Base-by-base conservation (phyloP, 768 basidiomycete species). In the Cystofilobasidium bisporidii region DNA sequence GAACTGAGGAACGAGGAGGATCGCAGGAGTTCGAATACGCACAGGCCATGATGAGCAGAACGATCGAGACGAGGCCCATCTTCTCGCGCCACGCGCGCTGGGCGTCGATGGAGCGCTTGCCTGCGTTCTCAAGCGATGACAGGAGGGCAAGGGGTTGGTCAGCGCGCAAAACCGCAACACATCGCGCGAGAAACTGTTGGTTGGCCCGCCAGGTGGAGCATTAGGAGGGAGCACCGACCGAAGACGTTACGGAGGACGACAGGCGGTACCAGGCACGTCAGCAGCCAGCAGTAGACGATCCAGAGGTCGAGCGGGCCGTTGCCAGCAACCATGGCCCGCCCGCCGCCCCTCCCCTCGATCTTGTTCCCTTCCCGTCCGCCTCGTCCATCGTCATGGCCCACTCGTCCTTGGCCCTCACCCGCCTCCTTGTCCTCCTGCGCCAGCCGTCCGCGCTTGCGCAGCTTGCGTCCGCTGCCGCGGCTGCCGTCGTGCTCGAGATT, bases 71-170 rank as follows among this genome's bases (percentile, higher is more conserved):
- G 30, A 99, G 83, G 10, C 94, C 94, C 78, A 97, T 90, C 80
- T 99, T 99, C 79, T 99, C 96, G 70, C 96, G 83, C 93, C 93
- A 99, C 53, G 96, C 96, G 60, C 91, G 85, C 76, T 96, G 92
- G 72, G 87, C 87, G 71, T 99, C 96, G 0, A 90, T 87, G 33
- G 87, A 93, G 64, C 83, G 83, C 71, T 96, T 87, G 64, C 93
- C 91, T 91, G 69, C 3, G 24, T 33, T 61, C 18, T 28, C 41
- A 65, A 11, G 55, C 50, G n/a, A n/a, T n/a, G n/a, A n/a, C n/a
- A n/a, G n/a, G n/a, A n/a, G n/a, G n/a, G n/a, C n/a, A n/a, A n/a
- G n/a, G n/a, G n/a, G n/a, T n/a, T n/a, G n/a, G n/a, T n/a, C n/a
- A n/a, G n/a, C n/a, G n/a, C n/a, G n/a, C n/a, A n/a, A n/a, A n/a